Evolutionary conservation across 202 grass and related monocot genomes (phyloP).

Genomic region (Carex sylvatica): DNA sequence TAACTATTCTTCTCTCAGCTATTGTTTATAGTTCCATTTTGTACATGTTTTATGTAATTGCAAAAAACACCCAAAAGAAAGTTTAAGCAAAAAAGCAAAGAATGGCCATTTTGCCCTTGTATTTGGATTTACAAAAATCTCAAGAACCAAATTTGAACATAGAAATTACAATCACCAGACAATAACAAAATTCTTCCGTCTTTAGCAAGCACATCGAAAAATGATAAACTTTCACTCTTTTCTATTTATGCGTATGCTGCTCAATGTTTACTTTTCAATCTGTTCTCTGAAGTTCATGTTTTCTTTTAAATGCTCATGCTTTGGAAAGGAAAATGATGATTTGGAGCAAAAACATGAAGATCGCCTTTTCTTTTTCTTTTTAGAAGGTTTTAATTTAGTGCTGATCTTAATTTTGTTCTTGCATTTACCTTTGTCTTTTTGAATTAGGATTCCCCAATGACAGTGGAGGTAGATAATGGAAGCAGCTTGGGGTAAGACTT

Average conservation of each 20-base stretch:
- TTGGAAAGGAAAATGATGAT: neutral
- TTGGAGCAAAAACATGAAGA: neutral
- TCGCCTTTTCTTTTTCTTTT: neutral
- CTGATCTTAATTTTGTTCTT: constrained; percentile 1
- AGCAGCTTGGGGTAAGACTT: neutral
- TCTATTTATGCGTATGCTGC: neutral
- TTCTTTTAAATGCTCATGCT: neutral
- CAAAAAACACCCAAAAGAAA: neutral
- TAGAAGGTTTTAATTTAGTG: neutral
- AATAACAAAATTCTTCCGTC: neutral
- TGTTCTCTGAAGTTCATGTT: neutral
- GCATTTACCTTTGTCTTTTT: neutral
- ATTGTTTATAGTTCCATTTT: neutral
- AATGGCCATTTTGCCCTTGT: neutral
- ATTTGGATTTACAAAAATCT: neutral
- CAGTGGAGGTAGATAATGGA: constrained; percentile 26
- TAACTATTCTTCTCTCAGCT: neutral
- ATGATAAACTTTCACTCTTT: neutral
- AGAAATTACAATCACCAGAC: neutral
- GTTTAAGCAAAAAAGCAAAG: neutral
- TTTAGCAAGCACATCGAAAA: neutral
- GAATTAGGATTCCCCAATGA: constrained; percentile 47
- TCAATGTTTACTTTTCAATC: neutral
- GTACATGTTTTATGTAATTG: neutral
- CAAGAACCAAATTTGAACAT: neutral